phyloP scores from a whole-genome alignment of 202 grass and related monocot species.

The Musa balbisiana region DNA sequence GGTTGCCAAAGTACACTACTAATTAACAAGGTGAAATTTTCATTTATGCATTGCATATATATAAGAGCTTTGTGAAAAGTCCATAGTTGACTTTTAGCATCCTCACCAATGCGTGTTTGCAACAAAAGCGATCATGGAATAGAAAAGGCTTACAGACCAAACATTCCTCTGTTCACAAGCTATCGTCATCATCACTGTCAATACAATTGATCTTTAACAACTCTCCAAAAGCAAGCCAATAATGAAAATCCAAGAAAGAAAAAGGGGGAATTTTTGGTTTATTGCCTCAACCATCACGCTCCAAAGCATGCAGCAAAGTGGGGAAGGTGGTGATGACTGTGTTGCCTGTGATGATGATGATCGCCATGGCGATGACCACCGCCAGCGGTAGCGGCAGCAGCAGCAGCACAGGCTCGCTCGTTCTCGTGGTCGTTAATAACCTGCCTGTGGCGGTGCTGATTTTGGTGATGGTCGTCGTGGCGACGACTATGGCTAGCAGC shows the following conservation, averaged over 20 bases:
- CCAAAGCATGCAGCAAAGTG: constrained; percentile 66
- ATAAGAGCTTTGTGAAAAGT: too few species aligned
- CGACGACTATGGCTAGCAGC: constrained; percentile 25
- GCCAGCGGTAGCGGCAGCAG: background rate
- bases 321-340: constrained; percentile 50
- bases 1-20: background rate
- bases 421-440: constrained; percentile 47
- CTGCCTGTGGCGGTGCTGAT: constrained; percentile 15
- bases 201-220: background rate
- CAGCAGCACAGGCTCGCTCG: background rate
- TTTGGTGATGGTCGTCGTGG: background rate
- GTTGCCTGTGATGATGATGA: constrained; percentile 11
- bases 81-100: too few species aligned
- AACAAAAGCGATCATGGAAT: too few species aligned
- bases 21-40: too few species aligned
- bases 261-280: background rate
- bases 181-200: background rate
- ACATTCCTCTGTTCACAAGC: background rate
- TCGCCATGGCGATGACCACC: constrained; percentile 19
- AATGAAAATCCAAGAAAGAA: background rate
- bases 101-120: too few species aligned
- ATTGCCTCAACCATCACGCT: constrained; percentile 31
- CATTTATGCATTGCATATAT: too few species aligned
- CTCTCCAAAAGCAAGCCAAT: background rate
- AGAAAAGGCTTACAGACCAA: too few species aligned